Percentiles rank a stretch among this genome's conserved stretches.
phyloP scores from a whole-genome alignment of 495 filamentous ascomycete genomes.

The Aeminium ludgeri region DNA sequence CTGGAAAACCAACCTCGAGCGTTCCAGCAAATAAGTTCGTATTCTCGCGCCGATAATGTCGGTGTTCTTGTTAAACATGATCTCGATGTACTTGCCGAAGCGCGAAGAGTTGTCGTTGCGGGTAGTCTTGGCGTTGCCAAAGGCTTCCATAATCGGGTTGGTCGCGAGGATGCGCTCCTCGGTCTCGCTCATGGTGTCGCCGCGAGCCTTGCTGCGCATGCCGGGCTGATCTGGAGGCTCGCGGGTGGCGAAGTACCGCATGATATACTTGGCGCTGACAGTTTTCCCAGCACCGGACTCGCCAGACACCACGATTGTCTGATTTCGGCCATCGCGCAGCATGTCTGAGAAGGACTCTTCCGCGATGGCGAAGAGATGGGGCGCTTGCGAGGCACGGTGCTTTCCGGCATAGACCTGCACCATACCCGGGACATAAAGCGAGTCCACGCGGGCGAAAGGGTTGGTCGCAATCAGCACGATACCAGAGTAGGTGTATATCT shows the following conservation, averaged over 20 bases:
- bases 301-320: conserved; percentile 96
- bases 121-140: conserved; percentile 97
- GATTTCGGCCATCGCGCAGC: conserved; percentile 86
- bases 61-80: conserved; percentile 90
- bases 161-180: conserved; percentile 97
- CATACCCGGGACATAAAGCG: conserved; percentile 96
- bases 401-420: conserved; percentile 98
- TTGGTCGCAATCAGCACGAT: conserved; percentile 98
- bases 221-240: conserved; percentile 82
- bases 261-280: conserved; percentile 98
- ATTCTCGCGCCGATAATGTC: conserved; percentile 98
- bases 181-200: conserved; percentile 89
- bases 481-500: conserved; percentile 99
- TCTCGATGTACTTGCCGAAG: conserved; percentile 99
- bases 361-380: conserved; percentile 96
- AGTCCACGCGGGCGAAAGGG: conserved; percentile 94
- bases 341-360: conserved; percentile 99
- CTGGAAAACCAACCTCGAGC: conserved; percentile 95
- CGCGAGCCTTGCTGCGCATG: conserved; percentile 56
- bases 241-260: conserved; percentile 97
- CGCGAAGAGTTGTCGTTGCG: conserved; percentile 97
- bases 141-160: conserved; percentile 99
- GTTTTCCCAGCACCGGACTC: conserved; percentile 98
- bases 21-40: conserved; percentile 84
- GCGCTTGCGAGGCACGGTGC: conserved; percentile 87